Conservation (phyloP, 2,329 filamentous ascomycete genomes). For the Colletotrichum caudatum region DNA sequence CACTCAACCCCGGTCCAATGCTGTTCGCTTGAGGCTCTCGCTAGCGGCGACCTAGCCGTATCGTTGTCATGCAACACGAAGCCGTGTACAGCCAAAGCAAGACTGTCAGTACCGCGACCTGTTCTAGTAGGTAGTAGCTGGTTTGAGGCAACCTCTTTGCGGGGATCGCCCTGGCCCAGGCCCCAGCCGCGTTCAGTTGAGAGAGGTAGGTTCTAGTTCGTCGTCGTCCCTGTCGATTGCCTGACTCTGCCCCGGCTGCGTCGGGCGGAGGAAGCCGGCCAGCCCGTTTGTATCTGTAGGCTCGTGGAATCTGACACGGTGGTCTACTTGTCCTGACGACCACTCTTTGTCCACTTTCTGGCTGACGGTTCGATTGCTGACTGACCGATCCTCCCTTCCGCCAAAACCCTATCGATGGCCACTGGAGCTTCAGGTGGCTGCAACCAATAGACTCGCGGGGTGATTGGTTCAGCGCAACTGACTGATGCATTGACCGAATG, state of each 20-base stretch:
- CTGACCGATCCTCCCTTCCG: background rate
- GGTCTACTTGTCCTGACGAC: background rate
- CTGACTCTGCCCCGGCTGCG: constrained; percentile 25
- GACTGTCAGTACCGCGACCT: background rate
- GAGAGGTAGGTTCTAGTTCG: background rate
- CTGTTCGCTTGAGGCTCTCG: background rate
- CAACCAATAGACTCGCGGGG: constrained; percentile 9
- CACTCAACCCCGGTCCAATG: background rate
- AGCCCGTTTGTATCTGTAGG: background rate
- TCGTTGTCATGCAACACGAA: background rate
- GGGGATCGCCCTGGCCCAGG: constrained; percentile 17
- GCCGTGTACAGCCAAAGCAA: background rate
- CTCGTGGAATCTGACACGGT: background rate
- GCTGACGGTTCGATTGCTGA: constrained; percentile 3
- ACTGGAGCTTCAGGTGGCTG: constrained; percentile 14
- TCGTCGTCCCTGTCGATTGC: constrained; percentile 4
- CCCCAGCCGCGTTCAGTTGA: constrained; percentile 10
- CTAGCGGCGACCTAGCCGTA: background rate
- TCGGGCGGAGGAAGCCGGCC: constrained; percentile 26
- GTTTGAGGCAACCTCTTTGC: background rate
- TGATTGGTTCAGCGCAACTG: constrained; percentile 4
- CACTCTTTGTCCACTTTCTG: constrained; percentile 5
- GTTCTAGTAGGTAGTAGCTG: background rate
- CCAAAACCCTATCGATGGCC: background rate
- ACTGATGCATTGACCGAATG: background rate